Base-by-base conservation (phyloP, 352 stramenopile genomes). In the Phytopythium delawarense region DNA sequence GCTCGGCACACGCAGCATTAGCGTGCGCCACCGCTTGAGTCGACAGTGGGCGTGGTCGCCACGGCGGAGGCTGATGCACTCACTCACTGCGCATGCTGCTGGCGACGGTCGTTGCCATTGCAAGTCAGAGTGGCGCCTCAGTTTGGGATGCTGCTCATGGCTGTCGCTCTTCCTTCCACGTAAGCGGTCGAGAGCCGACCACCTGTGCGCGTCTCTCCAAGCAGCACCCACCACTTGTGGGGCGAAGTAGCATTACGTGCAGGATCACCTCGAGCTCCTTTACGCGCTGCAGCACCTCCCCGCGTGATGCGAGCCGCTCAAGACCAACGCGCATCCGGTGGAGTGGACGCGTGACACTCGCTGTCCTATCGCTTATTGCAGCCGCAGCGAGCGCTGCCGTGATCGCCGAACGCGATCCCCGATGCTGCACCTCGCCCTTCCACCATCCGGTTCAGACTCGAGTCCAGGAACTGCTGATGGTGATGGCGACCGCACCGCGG, bases 61-160 rank as follows among this genome's bases (percentile, higher is more conserved):
- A 45, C 39, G 39, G 16, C 12, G 34, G 1, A 39, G 25, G 25
- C 25, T 30, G 25, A 30, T 30, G 25, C 25, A 30, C 25, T 30
- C n/a, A n/a, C n/a, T n/a, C n/a, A 30, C 25, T 3, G 3, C 28
- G 5, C 35, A 40, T 40, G 35, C 12, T 40, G 35, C 35, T 40
- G 35, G 35, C 35, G 35, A 11, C 7, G 34, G 35, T 4, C 12
- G 8, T 6, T 40, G 35, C 9, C 35, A 40, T 15, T 40, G 9
- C 35, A 49, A 51, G 45, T 4, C 45, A 51, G 21, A 9, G 45
- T 23, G 45, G 0, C 11, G 11, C 13, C 45, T 18, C 45, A 51
- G 45, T n/a, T 32, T 3, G 45, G 45, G 45, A 32, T 51, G 21
- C 45, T 51, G 45, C 45, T 51, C 45, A 51, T 51, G 45, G 30